These are phyloP conservation scores for Syncephalis plumigaleata DNA, from an alignment of 371 early-diverging fungal species.

Conservation along the genomic window DNA sequence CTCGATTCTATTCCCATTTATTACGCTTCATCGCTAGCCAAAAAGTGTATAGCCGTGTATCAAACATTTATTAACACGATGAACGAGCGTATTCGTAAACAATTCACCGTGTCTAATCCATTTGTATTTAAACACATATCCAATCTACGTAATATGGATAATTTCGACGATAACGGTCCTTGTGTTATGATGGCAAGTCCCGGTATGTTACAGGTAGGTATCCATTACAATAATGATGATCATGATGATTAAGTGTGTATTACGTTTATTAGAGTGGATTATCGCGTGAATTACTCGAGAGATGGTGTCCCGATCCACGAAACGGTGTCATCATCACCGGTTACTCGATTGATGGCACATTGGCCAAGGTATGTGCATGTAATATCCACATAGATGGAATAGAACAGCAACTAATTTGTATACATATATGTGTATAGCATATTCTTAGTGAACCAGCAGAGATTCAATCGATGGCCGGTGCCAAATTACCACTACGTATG, in stretches of 20 bases:
- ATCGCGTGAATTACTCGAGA: conserved; percentile 94
- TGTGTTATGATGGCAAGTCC: conserved; percentile 99
- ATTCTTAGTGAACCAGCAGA: conserved; percentile 92
- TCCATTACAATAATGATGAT: not conserved
- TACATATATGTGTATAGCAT: conserved; percentile 21
- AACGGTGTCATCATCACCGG: conserved; percentile 98
- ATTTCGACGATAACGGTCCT: conserved; percentile 95
- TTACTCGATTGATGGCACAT: conserved; percentile 98
- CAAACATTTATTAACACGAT: conserved; percentile 99
- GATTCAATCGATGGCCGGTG: conserved; percentile 76
- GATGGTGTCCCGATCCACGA: conserved; percentile 91
- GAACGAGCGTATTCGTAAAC: conserved; percentile 93
- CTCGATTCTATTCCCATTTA: conserved; percentile 95
- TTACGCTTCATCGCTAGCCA: conserved; percentile 95
- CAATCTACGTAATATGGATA: conserved; percentile 80
- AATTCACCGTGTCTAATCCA: conserved; percentile 87
- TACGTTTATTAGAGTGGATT: conserved; percentile 78
- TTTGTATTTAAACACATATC: conserved; percentile 97
- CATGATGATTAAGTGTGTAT: not conserved
- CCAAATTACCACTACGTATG: conserved; percentile 76
- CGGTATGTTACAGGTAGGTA: conserved; percentile 91
- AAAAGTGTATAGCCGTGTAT: conserved; percentile 97
- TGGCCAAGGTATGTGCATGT: conserved; percentile 65
- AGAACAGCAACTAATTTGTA: not conserved
- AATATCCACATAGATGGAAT: not conserved